A percentile compares a stretch with the other conserved stretches of the same genome.
phyloP scores from a whole-genome alignment of 164 flowering plant species.

The Liquidambar formosana region DNA sequence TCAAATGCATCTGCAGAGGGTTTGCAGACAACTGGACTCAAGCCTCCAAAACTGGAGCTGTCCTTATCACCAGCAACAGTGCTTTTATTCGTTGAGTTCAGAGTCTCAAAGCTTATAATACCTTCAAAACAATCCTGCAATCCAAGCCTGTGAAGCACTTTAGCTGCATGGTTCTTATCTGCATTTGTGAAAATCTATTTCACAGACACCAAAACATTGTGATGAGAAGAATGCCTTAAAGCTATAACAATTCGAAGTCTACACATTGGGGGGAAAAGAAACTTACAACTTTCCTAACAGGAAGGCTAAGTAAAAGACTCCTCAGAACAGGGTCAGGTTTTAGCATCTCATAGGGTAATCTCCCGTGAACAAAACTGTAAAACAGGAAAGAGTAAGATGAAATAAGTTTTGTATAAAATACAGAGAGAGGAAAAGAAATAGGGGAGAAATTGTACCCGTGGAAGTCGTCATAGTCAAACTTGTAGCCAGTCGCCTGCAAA shows the following conservation, averaged over 20 bases:
- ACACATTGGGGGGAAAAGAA: background rate
- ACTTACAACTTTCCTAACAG: conserved; percentile 81
- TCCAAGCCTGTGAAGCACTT: conserved; percentile 67
- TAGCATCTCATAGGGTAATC: conserved; percentile 70
- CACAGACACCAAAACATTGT: conserved; percentile 8
- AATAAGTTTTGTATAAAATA: background rate
- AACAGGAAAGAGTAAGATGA: conserved; percentile 1
- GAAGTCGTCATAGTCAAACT: conserved; percentile 77
- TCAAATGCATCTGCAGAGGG: conserved; percentile 67
- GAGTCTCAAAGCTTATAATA: conserved; percentile 79
- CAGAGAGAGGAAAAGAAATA: background rate
- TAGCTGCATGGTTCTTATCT: conserved; percentile 68
- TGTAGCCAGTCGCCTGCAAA: conserved; percentile 79
- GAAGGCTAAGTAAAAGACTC: conserved; percentile 64
- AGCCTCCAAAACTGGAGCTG: conserved; percentile 13
- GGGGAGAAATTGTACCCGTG: conserved; percentile 54
- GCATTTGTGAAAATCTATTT: conserved; percentile 80
- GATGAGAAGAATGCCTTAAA: background rate
- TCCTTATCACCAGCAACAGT: conserved; percentile 16
- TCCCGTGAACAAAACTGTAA: conserved; percentile 83
- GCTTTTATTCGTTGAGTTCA: conserved; percentile 43
- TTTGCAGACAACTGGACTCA: conserved; percentile 66
- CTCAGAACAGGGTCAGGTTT: conserved; percentile 77
- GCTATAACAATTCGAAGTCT: background rate
- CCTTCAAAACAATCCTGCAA: conserved; percentile 88